Evolutionary conservation across 2,329 filamentous ascomycete species (phyloP), one percentile per base, ranked within the genome.

Genomic region (Colletotrichum limetticola): DNA sequence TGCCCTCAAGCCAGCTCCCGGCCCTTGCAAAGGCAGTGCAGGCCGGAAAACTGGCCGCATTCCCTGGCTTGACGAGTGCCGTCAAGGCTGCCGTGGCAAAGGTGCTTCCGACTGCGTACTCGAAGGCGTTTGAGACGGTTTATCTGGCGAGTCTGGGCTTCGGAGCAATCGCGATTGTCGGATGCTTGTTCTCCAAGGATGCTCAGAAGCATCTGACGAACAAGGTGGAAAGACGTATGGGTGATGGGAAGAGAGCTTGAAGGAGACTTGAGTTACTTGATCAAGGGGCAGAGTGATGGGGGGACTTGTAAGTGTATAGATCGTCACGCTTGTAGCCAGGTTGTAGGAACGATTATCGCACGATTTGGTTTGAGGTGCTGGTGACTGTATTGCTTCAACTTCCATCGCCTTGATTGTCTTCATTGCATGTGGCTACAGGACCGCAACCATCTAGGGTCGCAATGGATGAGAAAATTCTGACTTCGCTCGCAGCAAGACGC

Each of bases 101-200:
- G 4, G 81, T 79, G 5, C 66, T 84, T 24, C 79, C 81, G 0
- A 77, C 75, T 5, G 84, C 83, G 6, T 82, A 82, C 62, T 77
- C 82, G 1, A 79, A 83, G 52, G 82, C 83, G 6, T 84, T 83
- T 74, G 78, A 81, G 70, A 84, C 83, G 1, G 82, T 86, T 0
- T 86, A 83, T 42, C 71, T 85, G 1, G 79, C 80, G 1, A 83
- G 79, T 75, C 71, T 85, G 24, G 83, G 80, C 0, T 85, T 85
- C 49, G 79, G 80, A 28, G 82, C 77, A 0, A 80, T 85, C 24
- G 82, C 80, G 6, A 81, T 84, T 6, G 66, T 83, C 5, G 79
- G 80, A 1, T 81, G 79, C 24, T 71, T 83, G 16, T 82, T 82
- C 53, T 78, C 81, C 3, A 81, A 82, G 67, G 79, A 83, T 71